These are phyloP conservation scores for Cystobasidium onofrii DNA, from an alignment of 768 basidiomycete genomes.

Conservation along the genomic window DNA sequence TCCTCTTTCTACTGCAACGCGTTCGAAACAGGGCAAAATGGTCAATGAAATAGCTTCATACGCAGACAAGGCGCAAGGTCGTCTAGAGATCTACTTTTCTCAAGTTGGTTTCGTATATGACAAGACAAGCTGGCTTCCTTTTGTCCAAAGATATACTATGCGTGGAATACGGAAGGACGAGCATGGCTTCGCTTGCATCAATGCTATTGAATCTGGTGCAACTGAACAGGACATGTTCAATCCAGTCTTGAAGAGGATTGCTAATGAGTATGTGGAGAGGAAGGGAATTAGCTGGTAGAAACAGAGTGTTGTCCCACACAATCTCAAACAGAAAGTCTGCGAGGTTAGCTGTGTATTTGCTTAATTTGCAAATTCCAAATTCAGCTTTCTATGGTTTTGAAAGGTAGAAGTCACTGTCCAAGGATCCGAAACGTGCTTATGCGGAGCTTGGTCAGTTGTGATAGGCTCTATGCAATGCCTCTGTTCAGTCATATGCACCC, in stretches of 20 bases:
- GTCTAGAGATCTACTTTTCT: not conserved
- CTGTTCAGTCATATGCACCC: too few species aligned
- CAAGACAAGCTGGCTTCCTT: not conserved
- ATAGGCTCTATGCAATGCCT: too few species aligned
- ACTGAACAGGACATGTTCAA: not conserved
- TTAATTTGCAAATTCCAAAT: too few species aligned
- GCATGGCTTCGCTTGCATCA: not conserved
- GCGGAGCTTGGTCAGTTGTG: too few species aligned
- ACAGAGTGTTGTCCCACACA: not conserved
- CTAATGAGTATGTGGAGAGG: not conserved
- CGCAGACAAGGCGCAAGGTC: not conserved
- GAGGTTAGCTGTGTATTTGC: too few species aligned
- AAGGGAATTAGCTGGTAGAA: not conserved
- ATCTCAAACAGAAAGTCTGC: too few species aligned
- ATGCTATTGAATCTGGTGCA: not conserved
- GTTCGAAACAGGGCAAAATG: not conserved
- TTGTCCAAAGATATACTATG: not conserved
- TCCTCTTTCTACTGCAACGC: too few species aligned
- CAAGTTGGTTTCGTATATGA: conserved; percentile 11
- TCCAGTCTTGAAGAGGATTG: not conserved
- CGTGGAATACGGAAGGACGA: not conserved
- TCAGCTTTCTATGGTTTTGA: too few species aligned
- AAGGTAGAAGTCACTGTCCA: too few species aligned
- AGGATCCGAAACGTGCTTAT: too few species aligned
- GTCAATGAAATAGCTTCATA: conserved; percentile 5